Percentiles rank a stretch among this genome's conserved stretches.
Conservation (phyloP, 805 yeast species). For the Blastobotrys americana region DNA sequence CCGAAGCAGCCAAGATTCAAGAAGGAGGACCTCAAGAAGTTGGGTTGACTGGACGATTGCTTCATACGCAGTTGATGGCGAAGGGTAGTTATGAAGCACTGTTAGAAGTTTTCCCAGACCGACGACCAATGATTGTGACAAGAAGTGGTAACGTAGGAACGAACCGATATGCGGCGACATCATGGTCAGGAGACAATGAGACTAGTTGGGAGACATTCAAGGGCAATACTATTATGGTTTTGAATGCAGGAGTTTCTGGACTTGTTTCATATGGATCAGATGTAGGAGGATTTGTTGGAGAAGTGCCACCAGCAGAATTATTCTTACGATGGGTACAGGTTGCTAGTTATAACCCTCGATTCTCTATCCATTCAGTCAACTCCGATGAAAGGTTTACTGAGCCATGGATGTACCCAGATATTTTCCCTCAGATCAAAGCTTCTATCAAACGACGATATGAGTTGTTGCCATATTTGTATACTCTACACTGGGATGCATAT, state of each 20-base stretch:
- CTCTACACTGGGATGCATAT: conserved; percentile 9
- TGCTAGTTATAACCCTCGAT: conserved; percentile 2
- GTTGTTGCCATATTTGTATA: conserved; percentile 7
- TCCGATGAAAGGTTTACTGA: background rate
- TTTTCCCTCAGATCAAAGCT: conserved; percentile 1
- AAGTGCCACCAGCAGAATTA: conserved; percentile 2
- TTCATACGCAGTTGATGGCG: conserved; percentile 4
- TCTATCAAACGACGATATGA: conserved; percentile 7
- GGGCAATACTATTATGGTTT: conserved; percentile 3
- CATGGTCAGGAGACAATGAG: conserved; percentile 5
- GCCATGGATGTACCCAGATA: conserved; percentile 9
- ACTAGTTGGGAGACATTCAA: conserved; percentile 3
- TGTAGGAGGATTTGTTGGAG: conserved; percentile 7
- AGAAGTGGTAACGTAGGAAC: conserved; percentile 5
- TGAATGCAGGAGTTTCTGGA: conserved; percentile 3
- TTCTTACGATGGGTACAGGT: conserved; percentile 6
- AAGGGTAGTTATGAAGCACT: conserved; percentile 3
- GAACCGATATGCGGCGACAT: background rate
- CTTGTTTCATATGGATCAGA: conserved; percentile 3
- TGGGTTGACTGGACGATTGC: conserved; percentile 4
- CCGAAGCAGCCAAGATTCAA: background rate
- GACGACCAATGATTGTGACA: conserved; percentile 3
- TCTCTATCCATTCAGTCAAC: conserved; percentile 3
- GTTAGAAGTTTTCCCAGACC: background rate
- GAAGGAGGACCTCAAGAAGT: background rate